These are phyloP conservation scores for Xerocomus brunneocitrinus DNA, from an alignment of 768 basidiomycete genomes.

Conservation along the genomic window DNA sequence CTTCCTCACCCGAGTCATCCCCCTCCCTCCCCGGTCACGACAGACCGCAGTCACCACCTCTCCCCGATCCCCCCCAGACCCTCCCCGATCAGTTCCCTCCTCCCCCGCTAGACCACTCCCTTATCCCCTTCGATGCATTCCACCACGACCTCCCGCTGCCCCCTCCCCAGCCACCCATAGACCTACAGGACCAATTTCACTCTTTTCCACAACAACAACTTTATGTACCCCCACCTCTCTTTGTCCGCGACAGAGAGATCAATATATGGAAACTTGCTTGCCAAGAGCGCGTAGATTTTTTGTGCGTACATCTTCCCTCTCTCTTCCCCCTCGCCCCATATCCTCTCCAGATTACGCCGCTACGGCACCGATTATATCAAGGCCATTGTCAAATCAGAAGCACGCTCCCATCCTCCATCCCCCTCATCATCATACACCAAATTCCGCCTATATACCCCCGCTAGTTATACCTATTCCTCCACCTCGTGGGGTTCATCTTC, in stretches of 20 bases:
- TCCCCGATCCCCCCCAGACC: not conserved
- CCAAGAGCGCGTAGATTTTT: constrained; percentile 32
- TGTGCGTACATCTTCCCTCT: constrained; percentile 18
- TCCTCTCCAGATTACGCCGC: constrained; percentile 24
- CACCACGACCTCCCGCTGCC: constrained; percentile 15
- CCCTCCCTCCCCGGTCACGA: constrained; percentile 26
- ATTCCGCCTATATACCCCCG: constrained; percentile 31
- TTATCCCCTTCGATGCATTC: constrained; percentile 26
- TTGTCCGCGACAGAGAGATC: constrained; percentile 32
- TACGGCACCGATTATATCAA: constrained; percentile 33
- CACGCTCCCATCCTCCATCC: constrained; percentile 10
- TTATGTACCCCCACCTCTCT: constrained; percentile 27
- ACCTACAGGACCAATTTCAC: constrained; percentile 22
- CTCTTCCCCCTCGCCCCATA: not conserved
- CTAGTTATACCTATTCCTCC: constrained; percentile 30
- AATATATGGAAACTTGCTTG: constrained; percentile 34
- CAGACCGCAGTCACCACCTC: constrained; percentile 10
- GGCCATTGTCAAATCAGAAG: constrained; percentile 28
- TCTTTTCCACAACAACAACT: constrained; percentile 23
- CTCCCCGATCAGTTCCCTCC: constrained; percentile 1
- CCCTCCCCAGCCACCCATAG: constrained; percentile 12
- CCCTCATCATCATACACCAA: constrained; percentile 17
- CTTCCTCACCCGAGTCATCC: constrained; percentile 18
- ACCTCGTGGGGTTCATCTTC: constrained; percentile 16
- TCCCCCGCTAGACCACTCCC: constrained; percentile 17